phyloP scores from a whole-genome alignment of 306 rosid genomes.

The Cucurbita pepo region DNA sequence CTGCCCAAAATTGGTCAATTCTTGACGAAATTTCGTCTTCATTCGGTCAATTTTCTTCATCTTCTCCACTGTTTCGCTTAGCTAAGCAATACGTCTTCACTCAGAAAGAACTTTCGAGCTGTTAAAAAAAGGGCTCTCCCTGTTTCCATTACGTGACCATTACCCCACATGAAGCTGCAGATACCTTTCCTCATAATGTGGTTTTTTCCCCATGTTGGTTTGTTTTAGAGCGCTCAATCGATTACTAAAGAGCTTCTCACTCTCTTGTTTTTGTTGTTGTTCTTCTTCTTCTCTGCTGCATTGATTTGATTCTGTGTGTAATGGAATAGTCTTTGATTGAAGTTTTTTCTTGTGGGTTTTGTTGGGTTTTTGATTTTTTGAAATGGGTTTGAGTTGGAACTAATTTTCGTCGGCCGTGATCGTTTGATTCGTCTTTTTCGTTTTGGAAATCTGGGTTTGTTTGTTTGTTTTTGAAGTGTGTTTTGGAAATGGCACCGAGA shows the following conservation, averaged over 20 bases:
- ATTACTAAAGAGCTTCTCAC: slow-evolving; percentile 15
- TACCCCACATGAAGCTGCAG: slow-evolving; percentile 55
- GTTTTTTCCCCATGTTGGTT: slow-evolving; percentile 31
- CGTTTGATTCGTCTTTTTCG: not conserved
- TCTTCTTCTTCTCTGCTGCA: slow-evolving; percentile 20
- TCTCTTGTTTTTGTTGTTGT: not conserved
- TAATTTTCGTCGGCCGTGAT: slow-evolving; percentile 4
- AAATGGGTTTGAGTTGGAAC: slow-evolving; percentile 12
- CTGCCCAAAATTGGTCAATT: not conserved
- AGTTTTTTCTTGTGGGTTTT: slow-evolving; percentile 9
- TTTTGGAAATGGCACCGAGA: slow-evolving; percentile 57
- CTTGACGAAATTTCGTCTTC: not conserved
- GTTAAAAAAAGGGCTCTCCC: slow-evolving; percentile 5
- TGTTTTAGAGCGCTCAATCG: slow-evolving; percentile 11
- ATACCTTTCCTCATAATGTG: slow-evolving; percentile 84
- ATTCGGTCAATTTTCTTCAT: not conserved
- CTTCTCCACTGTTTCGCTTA: not conserved
- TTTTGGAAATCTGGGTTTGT: not conserved
- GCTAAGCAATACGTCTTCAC: not conserved
- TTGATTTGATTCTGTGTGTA: slow-evolving; percentile 14
- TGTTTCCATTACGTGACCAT: slow-evolving; percentile 19
- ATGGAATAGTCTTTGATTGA: slow-evolving; percentile 15
- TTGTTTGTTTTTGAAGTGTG: not conserved
- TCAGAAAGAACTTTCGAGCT: not conserved
- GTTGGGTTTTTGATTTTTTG: slow-evolving; percentile 1